Base-by-base conservation (phyloP, 768 basidiomycete genomes). In the Leccinum imitatum region DNA sequence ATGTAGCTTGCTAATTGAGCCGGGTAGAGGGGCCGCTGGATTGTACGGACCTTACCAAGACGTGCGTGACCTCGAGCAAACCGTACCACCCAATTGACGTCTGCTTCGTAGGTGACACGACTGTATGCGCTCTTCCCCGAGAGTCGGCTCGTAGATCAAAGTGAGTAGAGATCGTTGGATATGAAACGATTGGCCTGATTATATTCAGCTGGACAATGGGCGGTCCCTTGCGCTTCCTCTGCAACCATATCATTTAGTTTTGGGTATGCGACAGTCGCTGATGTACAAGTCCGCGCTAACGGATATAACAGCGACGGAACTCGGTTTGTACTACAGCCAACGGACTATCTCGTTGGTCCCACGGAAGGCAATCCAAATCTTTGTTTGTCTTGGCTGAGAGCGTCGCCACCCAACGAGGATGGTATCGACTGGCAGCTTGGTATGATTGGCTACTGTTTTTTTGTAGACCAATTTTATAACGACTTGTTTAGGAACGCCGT, bases 341-440 rank as follows among this genome's bases (percentile, higher is more conserved):
- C 86, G 2, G 90, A 93, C 69, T 93, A 90, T 65, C 71, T 93
- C 51, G 87, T 92, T 56, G 91, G 89, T 21, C 86, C 87, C 54
- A 78, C 85, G 10, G 76, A 77, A 48, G 85, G 85, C 8, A 80
- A 87, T 68, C 86, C 89, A 0, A 78, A 81, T 59, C 70, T 90
- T 14, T 93, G 91, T 72, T 73, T 92, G 47, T 76, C 88, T 25
- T 93, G 91, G 91, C 90, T 90, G 1, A 77, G 75, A 63, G 89
- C 89, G 4, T 72, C 77, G 19, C 78, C 84, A 8, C 91, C 89
- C 0, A 87, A 79, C 59, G 62, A 85, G 14, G 87, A 91, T 71
- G 91, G 89, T 14, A 80, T 93, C 55, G 91, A 93, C 66, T 93
- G 91, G 91, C 89, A 91, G 71, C 78, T 93, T 53, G 90, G 89